Evolutionary conservation across 441 rosid species (phyloP), one percentile per base, ranked within the genome.

Genomic region (Kokia cookei): DNA sequence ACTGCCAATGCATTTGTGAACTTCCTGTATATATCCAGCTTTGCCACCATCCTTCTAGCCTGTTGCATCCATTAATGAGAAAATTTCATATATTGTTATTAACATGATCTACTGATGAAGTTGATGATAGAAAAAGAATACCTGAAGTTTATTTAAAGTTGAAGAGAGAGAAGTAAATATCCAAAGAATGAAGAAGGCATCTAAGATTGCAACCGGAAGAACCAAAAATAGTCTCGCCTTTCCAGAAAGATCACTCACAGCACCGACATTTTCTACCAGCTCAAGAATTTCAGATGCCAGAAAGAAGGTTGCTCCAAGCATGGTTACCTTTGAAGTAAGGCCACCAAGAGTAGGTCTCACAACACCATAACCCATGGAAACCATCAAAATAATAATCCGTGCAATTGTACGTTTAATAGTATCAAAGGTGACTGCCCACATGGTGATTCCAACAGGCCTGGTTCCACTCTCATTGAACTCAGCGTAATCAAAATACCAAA

Each of bases 331-430:
- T 14, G 96, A 90, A 8, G 98, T 88, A 65, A 96, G 85, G 4
- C 99, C 99, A 40, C 99, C 98, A 5, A 93, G 82, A 43, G 98
- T 91, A 73, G 99, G 97, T 69, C 98, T 89, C 78, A 92, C 97
- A 70, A 96, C 98, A 63, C 99, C 99, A 11, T 87, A 96, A 2
- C 98, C 99, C 98, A 93, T 93, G 15, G 97, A 88, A 78, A 96
- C 98, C 85, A 90, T 96, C 45, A 93, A 75, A 67, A 96, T 91
- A 81, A 93, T 85, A 65, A 93, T 76, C 26, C 96, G 93, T 26
- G 97, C 89, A 63, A 87, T 81, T 0, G 96, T 90, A 32, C 91
- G 94, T 55, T 90, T 96, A 65, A 96, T 76, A 12, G 88, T 72
- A 50, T 94, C 93, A 45, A 93, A 92, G 24, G 97, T 87, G 48